phyloP scores from a whole-genome alignment of 345 rosid species.

The Clarkia xantiana region DNA sequence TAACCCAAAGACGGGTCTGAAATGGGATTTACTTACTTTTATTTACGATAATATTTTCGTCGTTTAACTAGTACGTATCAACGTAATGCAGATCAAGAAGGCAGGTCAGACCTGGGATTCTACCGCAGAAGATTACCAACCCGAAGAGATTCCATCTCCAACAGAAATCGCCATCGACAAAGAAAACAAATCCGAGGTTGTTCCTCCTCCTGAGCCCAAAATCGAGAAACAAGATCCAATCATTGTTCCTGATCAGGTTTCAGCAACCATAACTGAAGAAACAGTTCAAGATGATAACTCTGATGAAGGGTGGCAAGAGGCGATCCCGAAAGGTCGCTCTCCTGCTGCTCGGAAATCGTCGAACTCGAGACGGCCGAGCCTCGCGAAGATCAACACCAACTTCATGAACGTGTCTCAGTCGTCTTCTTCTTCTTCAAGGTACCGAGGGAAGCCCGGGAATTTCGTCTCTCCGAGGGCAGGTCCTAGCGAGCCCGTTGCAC shows the following conservation, averaged over 20 bases:
- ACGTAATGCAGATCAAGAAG: slow-evolving; percentile 50
- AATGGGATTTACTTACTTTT: no score
- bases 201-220: slow-evolving; percentile 19
- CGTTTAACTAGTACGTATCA: slow-evolving; percentile 6
- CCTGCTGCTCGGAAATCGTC: slow-evolving; percentile 54
- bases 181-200: slow-evolving; percentile 56
- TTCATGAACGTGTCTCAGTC: slow-evolving; percentile 53
- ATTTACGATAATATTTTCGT: no score
- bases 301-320: slow-evolving; percentile 99
- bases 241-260: slow-evolving; percentile 24
- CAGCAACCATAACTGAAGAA: slow-evolving; percentile 19
- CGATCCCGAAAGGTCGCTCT: slow-evolving; percentile 77
- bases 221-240: slow-evolving; percentile 28
- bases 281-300: slow-evolving; percentile 34
- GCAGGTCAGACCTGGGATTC: slow-evolving; percentile 53
- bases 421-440: slow-evolving; percentile 30
- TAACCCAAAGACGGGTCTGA: no score
- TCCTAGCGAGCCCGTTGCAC: slow-evolving; percentile 33
- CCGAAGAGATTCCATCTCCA: slow-evolving; percentile 32
- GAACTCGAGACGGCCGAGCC: slow-evolving; percentile 59
- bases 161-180: slow-evolving; percentile 64
- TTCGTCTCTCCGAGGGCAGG: slow-evolving; percentile 45
- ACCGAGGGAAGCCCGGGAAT: slow-evolving; percentile 46
- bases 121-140: slow-evolving; percentile 45
- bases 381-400: slow-evolving; percentile 82